These are phyloP conservation scores for Teratosphaeria zuluensis DNA, from an alignment of 2,329 filamentous ascomycete species.

Conservation along the genomic window DNA sequence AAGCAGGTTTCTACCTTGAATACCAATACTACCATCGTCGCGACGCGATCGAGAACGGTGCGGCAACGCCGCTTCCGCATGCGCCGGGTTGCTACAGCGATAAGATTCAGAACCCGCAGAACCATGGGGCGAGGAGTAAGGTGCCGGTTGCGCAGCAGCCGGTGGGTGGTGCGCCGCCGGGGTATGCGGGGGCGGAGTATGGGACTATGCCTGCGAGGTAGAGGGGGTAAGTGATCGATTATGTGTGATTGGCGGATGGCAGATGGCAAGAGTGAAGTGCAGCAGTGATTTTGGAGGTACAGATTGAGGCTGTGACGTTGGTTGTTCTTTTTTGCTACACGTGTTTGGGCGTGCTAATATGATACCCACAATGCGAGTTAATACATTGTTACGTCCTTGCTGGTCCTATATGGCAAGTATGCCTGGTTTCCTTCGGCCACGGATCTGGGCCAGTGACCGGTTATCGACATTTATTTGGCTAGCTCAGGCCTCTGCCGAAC, in stretches of 20 bases:
- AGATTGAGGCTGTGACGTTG: neutral
- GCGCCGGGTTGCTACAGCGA: constrained; percentile 65
- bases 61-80: constrained; percentile 37
- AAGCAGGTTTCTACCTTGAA: constrained; percentile 45
- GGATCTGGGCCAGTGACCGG: too few species aligned
- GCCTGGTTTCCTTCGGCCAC: too few species aligned
- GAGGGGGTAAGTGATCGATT: neutral
- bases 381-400: neutral
- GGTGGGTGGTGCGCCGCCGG: neutral
- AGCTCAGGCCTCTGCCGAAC: neutral
- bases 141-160: constrained; percentile 39
- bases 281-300: neutral
- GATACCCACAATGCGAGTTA: neutral
- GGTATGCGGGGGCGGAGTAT: constrained; percentile 11
- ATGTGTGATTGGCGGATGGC: neutral
- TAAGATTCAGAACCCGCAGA: constrained; percentile 48
- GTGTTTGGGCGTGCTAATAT: neutral
- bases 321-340: neutral
- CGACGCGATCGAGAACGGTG: constrained; percentile 52
- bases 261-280: neutral
- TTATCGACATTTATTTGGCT: neutral
- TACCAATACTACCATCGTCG: constrained; percentile 67
- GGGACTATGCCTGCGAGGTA: constrained; percentile 15
- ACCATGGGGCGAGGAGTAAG: neutral
- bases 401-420: neutral